Percentiles rank a stretch among this genome's conserved stretches.
Conservation (phyloP, 768 basidiomycete genomes). For the Austroboletus festivus region DNA sequence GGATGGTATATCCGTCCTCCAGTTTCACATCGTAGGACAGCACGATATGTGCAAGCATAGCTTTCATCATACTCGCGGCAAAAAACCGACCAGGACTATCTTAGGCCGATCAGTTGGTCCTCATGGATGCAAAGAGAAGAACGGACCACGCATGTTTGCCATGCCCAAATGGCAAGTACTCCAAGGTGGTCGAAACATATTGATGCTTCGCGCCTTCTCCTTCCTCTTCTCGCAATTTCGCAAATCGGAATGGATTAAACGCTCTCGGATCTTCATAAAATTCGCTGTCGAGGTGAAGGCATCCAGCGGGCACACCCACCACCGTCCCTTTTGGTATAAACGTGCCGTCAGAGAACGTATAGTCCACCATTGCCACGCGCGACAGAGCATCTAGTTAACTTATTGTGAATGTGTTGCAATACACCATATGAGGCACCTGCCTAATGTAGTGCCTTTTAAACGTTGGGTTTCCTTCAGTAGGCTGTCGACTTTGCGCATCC, state of each 20-base stretch:
- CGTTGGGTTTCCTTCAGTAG: conserved; percentile 43
- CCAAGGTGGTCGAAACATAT: conserved; percentile 33
- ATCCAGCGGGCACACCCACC: conserved; percentile 21
- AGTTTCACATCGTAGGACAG: conserved; percentile 8
- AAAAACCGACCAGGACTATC: not conserved
- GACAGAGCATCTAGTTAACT: conserved; percentile 24
- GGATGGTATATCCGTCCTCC: not conserved
- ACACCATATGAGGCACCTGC: not conserved
- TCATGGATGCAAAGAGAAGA: not conserved
- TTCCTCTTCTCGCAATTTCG: conserved; percentile 33
- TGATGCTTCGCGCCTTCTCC: conserved; percentile 32
- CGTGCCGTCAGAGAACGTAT: conserved; percentile 39
- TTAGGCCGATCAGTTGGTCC: too few species aligned
- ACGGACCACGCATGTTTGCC: conserved; percentile 25
- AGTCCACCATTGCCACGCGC: conserved; percentile 32
- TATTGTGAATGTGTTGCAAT: not conserved
- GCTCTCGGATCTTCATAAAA: conserved; percentile 32
- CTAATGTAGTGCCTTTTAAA: conserved; percentile 24
- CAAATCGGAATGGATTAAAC: conserved; percentile 52
- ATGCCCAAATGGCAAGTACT: conserved; percentile 37
- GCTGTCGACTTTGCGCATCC: conserved; percentile 40
- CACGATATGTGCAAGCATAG: conserved; percentile 13
- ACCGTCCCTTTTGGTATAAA: conserved; percentile 34
- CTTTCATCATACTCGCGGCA: conserved; percentile 7
- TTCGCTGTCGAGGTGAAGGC: conserved; percentile 17